phyloP scores from a whole-genome alignment of 768 basidiomycete genomes.

The Tulasnella calospora region DNA sequence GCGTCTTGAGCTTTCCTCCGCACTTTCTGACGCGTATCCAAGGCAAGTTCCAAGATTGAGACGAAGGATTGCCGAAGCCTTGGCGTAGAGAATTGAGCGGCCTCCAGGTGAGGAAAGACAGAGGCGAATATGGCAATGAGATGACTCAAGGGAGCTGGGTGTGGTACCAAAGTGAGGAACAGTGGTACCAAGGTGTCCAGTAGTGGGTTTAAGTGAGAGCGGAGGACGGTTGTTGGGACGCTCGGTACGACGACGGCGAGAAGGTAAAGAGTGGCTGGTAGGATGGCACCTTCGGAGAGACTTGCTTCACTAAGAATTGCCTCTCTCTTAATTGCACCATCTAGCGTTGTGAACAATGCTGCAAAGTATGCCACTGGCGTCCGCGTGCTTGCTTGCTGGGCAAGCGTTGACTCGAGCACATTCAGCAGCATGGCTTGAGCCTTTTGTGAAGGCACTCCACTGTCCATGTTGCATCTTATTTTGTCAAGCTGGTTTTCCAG shows the following conservation, averaged over 20 bases:
- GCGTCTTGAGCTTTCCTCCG: conserved; percentile 85
- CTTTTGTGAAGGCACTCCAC: conserved; percentile 80
- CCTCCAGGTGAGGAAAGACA: conserved; percentile 65
- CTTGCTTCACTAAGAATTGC: conserved; percentile 38
- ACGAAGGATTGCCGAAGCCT: conserved; percentile 75
- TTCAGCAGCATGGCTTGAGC: conserved; percentile 77
- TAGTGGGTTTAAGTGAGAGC: conserved; percentile 64
- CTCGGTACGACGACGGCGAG: conserved; percentile 71
- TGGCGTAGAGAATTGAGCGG: conserved; percentile 52
- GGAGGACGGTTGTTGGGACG: conserved; percentile 74
- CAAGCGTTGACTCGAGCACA: conserved; percentile 76
- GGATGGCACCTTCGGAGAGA: conserved; percentile 62
- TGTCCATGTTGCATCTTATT: conserved; percentile 79
- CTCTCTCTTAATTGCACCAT: conserved; percentile 61
- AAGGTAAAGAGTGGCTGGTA: conserved; percentile 82
- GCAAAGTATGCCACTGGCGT: conserved; percentile 92
- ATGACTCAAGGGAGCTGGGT: conserved; percentile 76
- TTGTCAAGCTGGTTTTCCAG: conserved; percentile 53
- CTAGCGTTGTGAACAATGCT: conserved; percentile 78
- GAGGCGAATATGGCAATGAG: conserved; percentile 72
- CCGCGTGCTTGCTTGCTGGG: conserved; percentile 60
- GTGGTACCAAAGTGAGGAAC: conserved; percentile 49
- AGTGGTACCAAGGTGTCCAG: conserved; percentile 75
- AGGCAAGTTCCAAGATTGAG: conserved; percentile 71
- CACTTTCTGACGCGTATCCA: conserved; percentile 91